A percentile compares a stretch with the other conserved stretches of the same genome.
Evolutionary conservation across 164 flowering plant species (phyloP).

Genomic region (Berberis vulgaris): DNA sequence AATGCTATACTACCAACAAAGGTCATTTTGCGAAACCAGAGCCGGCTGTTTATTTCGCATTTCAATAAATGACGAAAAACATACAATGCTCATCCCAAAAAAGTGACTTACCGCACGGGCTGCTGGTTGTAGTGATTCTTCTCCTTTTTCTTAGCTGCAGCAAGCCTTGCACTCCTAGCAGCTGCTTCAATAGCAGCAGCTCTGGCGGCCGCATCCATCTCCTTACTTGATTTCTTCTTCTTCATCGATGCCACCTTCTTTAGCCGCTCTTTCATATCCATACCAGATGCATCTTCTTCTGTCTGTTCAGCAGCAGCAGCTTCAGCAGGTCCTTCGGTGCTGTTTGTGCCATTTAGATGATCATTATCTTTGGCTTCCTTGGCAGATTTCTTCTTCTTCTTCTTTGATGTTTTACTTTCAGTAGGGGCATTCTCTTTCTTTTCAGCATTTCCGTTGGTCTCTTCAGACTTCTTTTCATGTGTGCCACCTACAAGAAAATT

Average conservation of each 20-base stretch:
- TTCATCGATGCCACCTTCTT: slow-evolving; percentile 66
- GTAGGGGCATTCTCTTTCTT: slow-evolving; percentile 46
- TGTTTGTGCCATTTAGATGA: slow-evolving; percentile 26
- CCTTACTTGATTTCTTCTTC: slow-evolving; percentile 85
- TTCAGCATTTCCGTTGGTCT: slow-evolving; percentile 33
- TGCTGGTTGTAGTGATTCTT: slow-evolving; percentile 79
- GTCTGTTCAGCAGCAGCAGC: slow-evolving; percentile 23
- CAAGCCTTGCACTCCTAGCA: slow-evolving; percentile 75
- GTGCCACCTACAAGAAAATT: slow-evolving; percentile 21
- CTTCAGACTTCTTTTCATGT: slow-evolving; percentile 41
- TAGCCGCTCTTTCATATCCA: slow-evolving; percentile 74
- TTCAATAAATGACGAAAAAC: slow-evolving; percentile 22
- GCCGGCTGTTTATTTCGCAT: slow-evolving; percentile 28
- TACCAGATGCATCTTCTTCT: slow-evolving; percentile 28
- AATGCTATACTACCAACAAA: slow-evolving; percentile 5
- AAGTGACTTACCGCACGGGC: slow-evolving; percentile 39
- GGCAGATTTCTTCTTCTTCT: slow-evolving; percentile 78
- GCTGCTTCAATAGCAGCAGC: slow-evolving; percentile 84
- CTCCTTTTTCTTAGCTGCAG: slow-evolving; percentile 97
- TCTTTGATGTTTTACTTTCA: slow-evolving; percentile 66
- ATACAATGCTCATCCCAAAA: slow-evolving; percentile 10
- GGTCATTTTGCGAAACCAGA: slow-evolving; percentile 13
- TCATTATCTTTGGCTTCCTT: slow-evolving; percentile 46
- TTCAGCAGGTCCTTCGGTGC: slow-evolving; percentile 19
- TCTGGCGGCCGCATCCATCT: slow-evolving; percentile 77